These are phyloP conservation scores for Candida boidinii DNA, from an alignment of 805 yeast species.

Conservation along the genomic window DNA sequence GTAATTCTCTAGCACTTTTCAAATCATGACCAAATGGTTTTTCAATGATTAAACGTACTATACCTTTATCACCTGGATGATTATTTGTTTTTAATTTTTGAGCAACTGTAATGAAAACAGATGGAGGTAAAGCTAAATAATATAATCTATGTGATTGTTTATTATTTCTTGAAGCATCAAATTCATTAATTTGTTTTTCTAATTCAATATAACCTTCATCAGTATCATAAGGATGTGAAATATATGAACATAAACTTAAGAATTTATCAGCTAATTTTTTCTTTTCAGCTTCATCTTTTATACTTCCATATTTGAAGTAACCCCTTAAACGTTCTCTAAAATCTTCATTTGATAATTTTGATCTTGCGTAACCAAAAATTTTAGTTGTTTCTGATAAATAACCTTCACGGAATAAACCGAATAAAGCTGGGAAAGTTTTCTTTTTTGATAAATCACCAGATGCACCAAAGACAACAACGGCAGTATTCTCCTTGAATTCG, in stretches of 20 bases:
- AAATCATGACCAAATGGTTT: slow-evolving; percentile 97
- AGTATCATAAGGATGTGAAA: slow-evolving; percentile 72
- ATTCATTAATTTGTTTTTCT: slow-evolving; percentile 42
- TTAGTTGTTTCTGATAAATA: slow-evolving; percentile 59
- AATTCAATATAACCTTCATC: slow-evolving; percentile 65
- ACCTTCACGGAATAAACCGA: slow-evolving; percentile 72
- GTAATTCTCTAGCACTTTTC: slow-evolving; percentile 67
- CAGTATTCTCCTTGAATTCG: slow-evolving; percentile 56
- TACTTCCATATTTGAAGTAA: slow-evolving; percentile 36
- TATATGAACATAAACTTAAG: slow-evolving; percentile 56
- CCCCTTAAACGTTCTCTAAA: slow-evolving; percentile 59
- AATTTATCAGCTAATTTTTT: slow-evolving; percentile 49
- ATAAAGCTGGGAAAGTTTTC: slow-evolving; percentile 86
- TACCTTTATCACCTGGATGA: slow-evolving; percentile 56
- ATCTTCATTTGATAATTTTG: slow-evolving; percentile 59
- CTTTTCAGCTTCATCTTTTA: slow-evolving; percentile 24
- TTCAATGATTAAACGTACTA: slow-evolving; percentile 81
- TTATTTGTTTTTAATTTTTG: slow-evolving; percentile 57
- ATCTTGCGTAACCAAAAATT: slow-evolving; percentile 90
- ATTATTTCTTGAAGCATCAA: slow-evolving; percentile 43
- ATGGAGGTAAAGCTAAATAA: slow-evolving; percentile 93
- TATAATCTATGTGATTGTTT: slow-evolving; percentile 67
- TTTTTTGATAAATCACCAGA: slow-evolving; percentile 93
- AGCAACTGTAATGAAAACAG: slow-evolving; percentile 78
- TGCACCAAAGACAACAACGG: slow-evolving; percentile 85